Base-by-base conservation (phyloP, 2,329 filamentous ascomycete species). In the Arthrobotrys musiformis region DNA sequence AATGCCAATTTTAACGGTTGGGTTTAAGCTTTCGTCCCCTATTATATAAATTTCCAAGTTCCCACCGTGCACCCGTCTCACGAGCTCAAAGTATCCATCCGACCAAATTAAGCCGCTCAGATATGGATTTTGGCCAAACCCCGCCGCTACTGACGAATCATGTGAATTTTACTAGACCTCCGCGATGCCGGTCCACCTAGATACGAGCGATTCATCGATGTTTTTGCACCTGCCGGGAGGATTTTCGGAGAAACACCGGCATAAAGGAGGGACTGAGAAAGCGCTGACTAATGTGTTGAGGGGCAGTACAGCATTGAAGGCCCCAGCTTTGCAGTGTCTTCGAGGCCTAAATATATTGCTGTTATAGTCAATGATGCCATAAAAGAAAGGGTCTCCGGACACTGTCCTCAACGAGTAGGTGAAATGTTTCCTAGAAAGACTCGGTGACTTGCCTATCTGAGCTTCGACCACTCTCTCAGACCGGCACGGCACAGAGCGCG, bases 211-310 rank as follows among this genome's bases (percentile, higher is more conserved):
- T 44, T 4, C 15, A 33, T 35, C 13, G 4, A 17, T 4, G 17
- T 37, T 60, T 37, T 30, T n/a, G 4, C 42, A 40, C 42, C 19
- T 24, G 37, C 22, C 46, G 44, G 28, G 30, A 42, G 15, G 13
- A 44, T 68, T 42, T 44, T 69, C 64, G 64, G 64, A 69, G 64
- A 48, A 33, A 69, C 37, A 26, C 64, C 64, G 64, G 64, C 64
- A 60, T 50, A 60, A 60, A 60, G 50, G 64, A 58, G 35, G 11
- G n/a, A 22, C 8, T 4, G 11, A 28, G 35, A 13, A 22, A 46
- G 30, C 28, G 37, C 37, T 69, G 50, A 69, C 40, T 60, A 69
- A 60, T 69, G 9, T 9, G 28, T 24, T 11, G 13, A 58, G 30
- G n/a, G 50, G 28, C 40, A 17, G 50, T n/a, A 13, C 28, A 56